phyloP scores from a whole-genome alignment of 805 yeast species.

The Yamadazyma takamatsuzukensis region DNA sequence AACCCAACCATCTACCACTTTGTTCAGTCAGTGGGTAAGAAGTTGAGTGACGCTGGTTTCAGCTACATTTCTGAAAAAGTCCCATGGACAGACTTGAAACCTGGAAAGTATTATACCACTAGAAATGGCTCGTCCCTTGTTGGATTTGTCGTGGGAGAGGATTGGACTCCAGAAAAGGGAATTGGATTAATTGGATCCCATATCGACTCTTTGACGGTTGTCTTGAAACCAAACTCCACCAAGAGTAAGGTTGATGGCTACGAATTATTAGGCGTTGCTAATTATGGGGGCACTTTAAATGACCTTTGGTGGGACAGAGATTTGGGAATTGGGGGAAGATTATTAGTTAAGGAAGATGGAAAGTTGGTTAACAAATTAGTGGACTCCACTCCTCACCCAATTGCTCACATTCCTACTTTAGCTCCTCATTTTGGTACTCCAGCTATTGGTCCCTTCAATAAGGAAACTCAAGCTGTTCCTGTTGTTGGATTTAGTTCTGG shows the following conservation, averaged over 20 bases:
- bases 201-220: constrained; percentile 34
- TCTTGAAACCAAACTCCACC: constrained; percentile 15
- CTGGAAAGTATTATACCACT: constrained; percentile 19
- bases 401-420: constrained; percentile 37
- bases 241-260: constrained; percentile 27
- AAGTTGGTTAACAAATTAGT: constrained; percentile 23
- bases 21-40: constrained; percentile 18
- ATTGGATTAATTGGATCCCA: constrained; percentile 22
- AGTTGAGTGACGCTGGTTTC: constrained; percentile 27
- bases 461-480: constrained; percentile 38
- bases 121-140: constrained; percentile 31
- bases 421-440: constrained; percentile 36
- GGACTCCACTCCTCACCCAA: constrained; percentile 31
- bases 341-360: constrained; percentile 24
- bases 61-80: constrained; percentile 21
- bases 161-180: constrained; percentile 27
- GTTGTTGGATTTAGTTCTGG: constrained; percentile 30
- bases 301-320: constrained; percentile 40
- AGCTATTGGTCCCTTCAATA: constrained; percentile 24
- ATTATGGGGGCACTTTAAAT: constrained; percentile 34
- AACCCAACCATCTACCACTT: constrained; percentile 43
- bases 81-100: constrained; percentile 12
- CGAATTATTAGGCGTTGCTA: constrained; percentile 37
- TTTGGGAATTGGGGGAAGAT: constrained; percentile 39
- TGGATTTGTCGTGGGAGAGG: constrained; percentile 36